These are phyloP conservation scores for Penicillium olsonii DNA, from an alignment of 2,329 filamentous ascomycete genomes.

Conservation along the genomic window DNA sequence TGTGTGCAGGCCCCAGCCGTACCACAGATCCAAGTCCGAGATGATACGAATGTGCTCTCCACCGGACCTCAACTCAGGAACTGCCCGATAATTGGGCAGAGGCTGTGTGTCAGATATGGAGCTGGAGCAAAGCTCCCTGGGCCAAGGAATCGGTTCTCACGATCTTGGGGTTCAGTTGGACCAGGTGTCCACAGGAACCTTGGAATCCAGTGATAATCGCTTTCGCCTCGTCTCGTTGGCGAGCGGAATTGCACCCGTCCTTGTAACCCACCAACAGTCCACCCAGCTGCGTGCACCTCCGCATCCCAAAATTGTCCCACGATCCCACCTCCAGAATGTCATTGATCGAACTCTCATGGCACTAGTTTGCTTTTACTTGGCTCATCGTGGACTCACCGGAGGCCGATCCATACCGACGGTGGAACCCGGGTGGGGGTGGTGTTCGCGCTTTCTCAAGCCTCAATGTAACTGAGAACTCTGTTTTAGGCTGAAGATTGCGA, in stretches of 20 bases:
- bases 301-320: slow-evolving; percentile 4
- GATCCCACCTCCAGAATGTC: neutral
- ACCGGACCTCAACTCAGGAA: neutral
- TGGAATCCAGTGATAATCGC: neutral
- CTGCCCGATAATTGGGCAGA: neutral
- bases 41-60: neutral
- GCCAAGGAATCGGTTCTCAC: neutral
- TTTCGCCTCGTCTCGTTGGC: neutral
- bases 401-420: slow-evolving; percentile 2
- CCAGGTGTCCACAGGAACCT: neutral
- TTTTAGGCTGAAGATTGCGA: neutral
- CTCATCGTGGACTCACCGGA: slow-evolving; percentile 2
- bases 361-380: neutral
- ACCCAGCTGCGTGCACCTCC: slow-evolving; percentile 2
- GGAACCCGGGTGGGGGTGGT: slow-evolving; percentile 5
- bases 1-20: slow-evolving; percentile 1
- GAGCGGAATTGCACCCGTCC: neutral
- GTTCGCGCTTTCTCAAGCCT: neutral
- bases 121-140: neutral
- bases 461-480: neutral
- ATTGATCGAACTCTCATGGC: slow-evolving; percentile 3
- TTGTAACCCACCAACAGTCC: neutral
- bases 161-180: neutral
- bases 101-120: neutral
- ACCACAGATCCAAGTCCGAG: slow-evolving; percentile 3